Evolutionary conservation across 495 filamentous ascomycete genomes (phyloP).

Genomic region (Daldinia grandis): DNA sequence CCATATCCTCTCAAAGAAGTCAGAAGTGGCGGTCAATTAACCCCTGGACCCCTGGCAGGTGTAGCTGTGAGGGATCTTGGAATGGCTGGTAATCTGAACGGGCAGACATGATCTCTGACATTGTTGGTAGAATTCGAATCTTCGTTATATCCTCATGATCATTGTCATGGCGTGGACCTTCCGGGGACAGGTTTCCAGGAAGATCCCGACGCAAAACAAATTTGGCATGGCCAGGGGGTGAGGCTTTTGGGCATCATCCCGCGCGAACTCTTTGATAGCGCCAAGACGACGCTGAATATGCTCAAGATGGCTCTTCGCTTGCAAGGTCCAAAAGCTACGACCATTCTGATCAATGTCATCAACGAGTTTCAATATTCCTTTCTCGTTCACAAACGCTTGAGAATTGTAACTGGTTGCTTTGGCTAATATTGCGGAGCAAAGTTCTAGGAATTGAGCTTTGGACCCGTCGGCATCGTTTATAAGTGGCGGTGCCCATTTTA

Average conservation of each 20-base stretch:
- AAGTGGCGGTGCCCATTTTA: neutral
- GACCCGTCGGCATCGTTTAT: neutral
- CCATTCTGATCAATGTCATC: neutral
- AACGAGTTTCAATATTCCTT: neutral
- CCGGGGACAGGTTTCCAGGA: constrained; percentile 41
- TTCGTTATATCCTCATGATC: constrained; percentile 65
- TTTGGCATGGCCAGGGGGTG: neutral
- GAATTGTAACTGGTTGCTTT: neutral
- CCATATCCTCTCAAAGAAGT: neutral
- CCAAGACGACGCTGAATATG: neutral
- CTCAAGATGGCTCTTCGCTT: neutral
- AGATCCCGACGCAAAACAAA: neutral
- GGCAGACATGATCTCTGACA: constrained; percentile 63
- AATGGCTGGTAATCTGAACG: constrained; percentile 21
- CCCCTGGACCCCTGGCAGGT: neutral
- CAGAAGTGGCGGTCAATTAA: neutral
- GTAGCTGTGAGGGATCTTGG: neutral
- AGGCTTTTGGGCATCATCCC: neutral
- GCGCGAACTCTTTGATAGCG: neutral
- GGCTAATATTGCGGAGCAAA: neutral
- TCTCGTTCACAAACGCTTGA: neutral
- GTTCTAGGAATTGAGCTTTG: neutral
- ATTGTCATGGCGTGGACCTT: constrained; percentile 71
- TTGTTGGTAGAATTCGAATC: constrained; percentile 70
- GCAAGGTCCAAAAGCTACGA: neutral